Percentiles rank a stretch among this genome's conserved stretches.
Evolutionary conservation across 352 stramenopile genomes (phyloP).

Genomic region (Albugo laibachii): DNA sequence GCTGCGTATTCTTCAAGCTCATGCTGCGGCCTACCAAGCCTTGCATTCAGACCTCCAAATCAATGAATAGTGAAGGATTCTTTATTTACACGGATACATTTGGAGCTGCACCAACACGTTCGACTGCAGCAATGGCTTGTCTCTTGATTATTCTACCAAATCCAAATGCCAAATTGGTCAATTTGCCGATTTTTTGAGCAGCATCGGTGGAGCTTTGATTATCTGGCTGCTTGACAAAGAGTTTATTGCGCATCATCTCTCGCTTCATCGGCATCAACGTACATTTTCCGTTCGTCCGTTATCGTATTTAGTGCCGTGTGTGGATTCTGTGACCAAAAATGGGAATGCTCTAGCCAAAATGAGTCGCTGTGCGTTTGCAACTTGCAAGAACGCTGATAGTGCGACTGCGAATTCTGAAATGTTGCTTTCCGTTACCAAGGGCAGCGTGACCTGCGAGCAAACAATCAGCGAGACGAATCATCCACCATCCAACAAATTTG

Average conservation of each 20-base stretch:
- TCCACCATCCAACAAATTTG: background rate
- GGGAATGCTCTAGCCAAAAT: conserved; percentile 38
- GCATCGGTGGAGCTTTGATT: background rate
- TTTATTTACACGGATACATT: conserved; percentile 23
- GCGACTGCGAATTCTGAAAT: conserved; percentile 32
- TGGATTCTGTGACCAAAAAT: conserved; percentile 16
- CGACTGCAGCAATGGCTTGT: conserved; percentile 58
- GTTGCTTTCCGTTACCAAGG: conserved; percentile 18
- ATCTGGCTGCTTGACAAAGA: background rate
- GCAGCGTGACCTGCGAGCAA: conserved; percentile 24
- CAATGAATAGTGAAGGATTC: background rate
- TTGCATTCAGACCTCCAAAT: background rate
- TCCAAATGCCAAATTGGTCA: conserved; percentile 60
- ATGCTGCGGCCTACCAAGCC: conserved; percentile 15
- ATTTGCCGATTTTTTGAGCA: conserved; percentile 6
- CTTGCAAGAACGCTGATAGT: conserved; percentile 32
- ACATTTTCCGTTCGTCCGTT: too few species aligned
- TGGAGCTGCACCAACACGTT: conserved; percentile 42
- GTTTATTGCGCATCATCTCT: too few species aligned
- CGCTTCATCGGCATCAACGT: too few species aligned
- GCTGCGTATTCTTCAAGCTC: conserved; percentile 55
- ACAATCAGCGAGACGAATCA: background rate
- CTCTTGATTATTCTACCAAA: conserved; percentile 76
- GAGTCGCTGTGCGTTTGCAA: conserved; percentile 19
- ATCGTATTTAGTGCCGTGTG: too few species aligned